These are phyloP conservation scores for Capronia epimyces DNA, from an alignment of 2,329 filamentous ascomycete genomes.

Conservation along the genomic window DNA sequence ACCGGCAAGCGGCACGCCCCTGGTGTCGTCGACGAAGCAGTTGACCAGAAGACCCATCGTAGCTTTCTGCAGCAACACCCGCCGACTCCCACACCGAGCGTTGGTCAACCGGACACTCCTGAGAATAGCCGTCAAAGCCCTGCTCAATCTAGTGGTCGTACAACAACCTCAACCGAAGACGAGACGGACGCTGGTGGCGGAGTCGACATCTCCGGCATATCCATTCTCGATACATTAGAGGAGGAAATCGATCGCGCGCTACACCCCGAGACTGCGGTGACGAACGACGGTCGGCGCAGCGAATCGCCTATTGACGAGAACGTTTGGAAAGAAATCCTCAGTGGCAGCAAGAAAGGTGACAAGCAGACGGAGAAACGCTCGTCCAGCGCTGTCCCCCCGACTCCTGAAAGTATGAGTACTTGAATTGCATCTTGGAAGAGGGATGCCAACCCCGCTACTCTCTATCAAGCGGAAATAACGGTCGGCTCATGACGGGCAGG, in stretches of 20 bases:
- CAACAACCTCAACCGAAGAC: not conserved
- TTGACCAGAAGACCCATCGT: conserved; percentile 22
- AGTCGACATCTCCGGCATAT: not conserved
- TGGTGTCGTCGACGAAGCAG: conserved; percentile 22
- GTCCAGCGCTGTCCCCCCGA: conserved; percentile 5
- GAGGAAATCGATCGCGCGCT: conserved; percentile 7
- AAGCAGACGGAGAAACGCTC: not conserved
- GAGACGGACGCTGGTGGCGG: not conserved
- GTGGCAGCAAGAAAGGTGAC: not conserved
- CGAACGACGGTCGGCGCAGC: conserved; percentile 5
- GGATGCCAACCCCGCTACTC: too few species aligned
- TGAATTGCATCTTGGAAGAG: conserved; percentile 3
- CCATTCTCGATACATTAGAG: conserved; percentile 8
- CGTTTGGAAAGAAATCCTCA: conserved; percentile 11
- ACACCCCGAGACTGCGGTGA: not conserved
- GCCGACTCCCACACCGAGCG: conserved; percentile 11
- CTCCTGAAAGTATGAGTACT: conserved; percentile 10
- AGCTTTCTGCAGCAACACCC: conserved; percentile 3
- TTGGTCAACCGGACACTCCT: conserved; percentile 3
- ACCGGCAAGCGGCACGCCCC: conserved; percentile 17
- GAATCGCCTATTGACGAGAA: conserved; percentile 12
- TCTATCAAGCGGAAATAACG: too few species aligned
- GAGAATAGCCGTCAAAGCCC: not conserved
- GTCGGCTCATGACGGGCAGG: not conserved
- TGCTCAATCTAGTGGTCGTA: not conserved